phyloP scores from a whole-genome alignment of 805 yeast genomes.

The Yamadazyma insecticola region DNA sequence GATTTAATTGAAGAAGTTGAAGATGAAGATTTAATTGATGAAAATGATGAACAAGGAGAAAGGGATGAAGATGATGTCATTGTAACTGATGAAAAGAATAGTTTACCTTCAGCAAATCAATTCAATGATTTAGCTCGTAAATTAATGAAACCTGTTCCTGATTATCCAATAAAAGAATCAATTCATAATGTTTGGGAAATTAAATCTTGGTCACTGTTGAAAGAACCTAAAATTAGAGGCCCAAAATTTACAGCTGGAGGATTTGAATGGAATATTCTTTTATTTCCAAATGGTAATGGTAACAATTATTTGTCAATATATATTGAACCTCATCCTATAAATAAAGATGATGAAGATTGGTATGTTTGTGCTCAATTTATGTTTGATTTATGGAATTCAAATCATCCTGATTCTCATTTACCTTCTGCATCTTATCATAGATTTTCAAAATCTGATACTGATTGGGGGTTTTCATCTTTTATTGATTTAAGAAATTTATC shows the following conservation, averaged over 20 bases:
- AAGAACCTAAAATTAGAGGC: constrained; percentile 42
- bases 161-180: constrained; percentile 34
- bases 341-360: constrained; percentile 51
- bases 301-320: constrained; percentile 61
- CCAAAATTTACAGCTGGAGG: constrained; percentile 54
- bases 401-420: constrained; percentile 55
- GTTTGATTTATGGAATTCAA: constrained; percentile 78
- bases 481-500: constrained; percentile 49
- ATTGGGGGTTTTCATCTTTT: constrained; percentile 93
- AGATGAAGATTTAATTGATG: constrained; percentile 5
- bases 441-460: constrained; percentile 70
- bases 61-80: background rate
- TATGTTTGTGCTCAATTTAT: constrained; percentile 90
- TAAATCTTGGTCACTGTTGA: constrained; percentile 41
- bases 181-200: constrained; percentile 47
- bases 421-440: constrained; percentile 71
- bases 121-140: constrained; percentile 21
- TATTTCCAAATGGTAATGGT: constrained; percentile 75
- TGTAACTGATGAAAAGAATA: constrained; percentile 1
- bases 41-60: background rate
- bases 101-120: constrained; percentile 26
- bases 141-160: constrained; percentile 34
- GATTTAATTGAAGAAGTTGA: constrained; percentile 12
- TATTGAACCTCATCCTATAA: constrained; percentile 64
- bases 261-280: constrained; percentile 61